These are phyloP conservation scores for Zygoascus flipseniorum DNA, from an alignment of 805 yeast species.

Conservation along the genomic window DNA sequence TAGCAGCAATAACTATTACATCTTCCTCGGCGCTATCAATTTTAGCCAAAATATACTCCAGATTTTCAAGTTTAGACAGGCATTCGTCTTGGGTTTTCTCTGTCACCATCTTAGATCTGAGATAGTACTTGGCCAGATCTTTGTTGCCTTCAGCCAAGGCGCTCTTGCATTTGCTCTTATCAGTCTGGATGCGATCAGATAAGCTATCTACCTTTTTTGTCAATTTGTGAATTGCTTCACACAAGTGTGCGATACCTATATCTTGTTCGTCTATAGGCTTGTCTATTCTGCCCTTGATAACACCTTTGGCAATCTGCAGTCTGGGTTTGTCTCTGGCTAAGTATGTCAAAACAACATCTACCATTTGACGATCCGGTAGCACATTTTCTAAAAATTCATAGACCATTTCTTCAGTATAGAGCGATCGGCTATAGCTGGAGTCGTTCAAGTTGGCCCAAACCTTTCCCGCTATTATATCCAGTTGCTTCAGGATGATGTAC, in stretches of 20 bases:
- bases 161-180: conserved; percentile 12
- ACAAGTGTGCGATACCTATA: conserved; percentile 18
- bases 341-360: conserved; percentile 11
- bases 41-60: conserved; percentile 32
- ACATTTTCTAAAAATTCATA: conserved; percentile 1
- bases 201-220: conserved; percentile 18
- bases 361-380: background rate
- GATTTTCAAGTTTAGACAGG: conserved; percentile 29
- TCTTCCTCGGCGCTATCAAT: conserved; percentile 39
- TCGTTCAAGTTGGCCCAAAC: conserved; percentile 2
- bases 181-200: conserved; percentile 9
- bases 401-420: background rate
- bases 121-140: conserved; percentile 27
- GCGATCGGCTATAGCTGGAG: background rate
- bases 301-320: conserved; percentile 12
- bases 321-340: conserved; percentile 18
- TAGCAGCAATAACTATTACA: conserved; percentile 30
- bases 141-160: conserved; percentile 20
- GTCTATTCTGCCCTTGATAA: background rate
- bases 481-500: conserved; percentile 18
- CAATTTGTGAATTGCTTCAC: conserved; percentile 13
- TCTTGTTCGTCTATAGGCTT: conserved; percentile 16
- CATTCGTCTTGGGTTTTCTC: conserved; percentile 29
- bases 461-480: conserved; percentile 12
- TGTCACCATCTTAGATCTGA: conserved; percentile 31